phyloP scores from a whole-genome alignment of 2,329 filamentous ascomycete species.

The Fusarium longipes region DNA sequence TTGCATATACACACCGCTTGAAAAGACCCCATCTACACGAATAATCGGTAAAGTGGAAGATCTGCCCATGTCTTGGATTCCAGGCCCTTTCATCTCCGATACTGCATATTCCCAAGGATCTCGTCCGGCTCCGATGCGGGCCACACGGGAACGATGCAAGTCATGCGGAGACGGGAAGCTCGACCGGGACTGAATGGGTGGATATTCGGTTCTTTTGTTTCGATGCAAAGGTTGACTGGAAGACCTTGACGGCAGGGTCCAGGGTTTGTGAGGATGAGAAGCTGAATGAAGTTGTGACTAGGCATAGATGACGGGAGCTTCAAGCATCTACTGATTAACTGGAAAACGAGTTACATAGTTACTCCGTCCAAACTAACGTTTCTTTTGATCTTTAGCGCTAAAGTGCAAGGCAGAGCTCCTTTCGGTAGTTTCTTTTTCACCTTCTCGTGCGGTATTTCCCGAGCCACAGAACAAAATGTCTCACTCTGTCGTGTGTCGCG shows the following conservation, averaged over 20 bases:
- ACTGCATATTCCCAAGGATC: background rate
- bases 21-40: no score
- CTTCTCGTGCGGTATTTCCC: slow-evolving; percentile 19
- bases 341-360: background rate
- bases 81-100: slow-evolving; percentile 24
- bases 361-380: background rate
- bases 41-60: background rate
- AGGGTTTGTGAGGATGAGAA: background rate
- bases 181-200: background rate
- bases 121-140: slow-evolving; percentile 25
- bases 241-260: background rate
- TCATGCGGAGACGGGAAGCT: slow-evolving; percentile 6
- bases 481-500: slow-evolving; percentile 22
- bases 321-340: background rate
- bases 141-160: slow-evolving; percentile 9
- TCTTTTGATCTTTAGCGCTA: slow-evolving; percentile 17
- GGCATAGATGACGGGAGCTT: background rate
- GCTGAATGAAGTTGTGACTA: background rate
- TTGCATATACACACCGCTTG: background rate
- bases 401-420: slow-evolving; percentile 4
- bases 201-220: background rate
- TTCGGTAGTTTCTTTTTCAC: background rate
- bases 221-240: background rate
- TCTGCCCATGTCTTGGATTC: slow-evolving; percentile 1
- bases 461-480: slow-evolving; percentile 17